Evolutionary conservation across 345 rosid genomes (phyloP), one percentile per base, ranked within the genome.

Genomic region (Microcos paniculata): DNA sequence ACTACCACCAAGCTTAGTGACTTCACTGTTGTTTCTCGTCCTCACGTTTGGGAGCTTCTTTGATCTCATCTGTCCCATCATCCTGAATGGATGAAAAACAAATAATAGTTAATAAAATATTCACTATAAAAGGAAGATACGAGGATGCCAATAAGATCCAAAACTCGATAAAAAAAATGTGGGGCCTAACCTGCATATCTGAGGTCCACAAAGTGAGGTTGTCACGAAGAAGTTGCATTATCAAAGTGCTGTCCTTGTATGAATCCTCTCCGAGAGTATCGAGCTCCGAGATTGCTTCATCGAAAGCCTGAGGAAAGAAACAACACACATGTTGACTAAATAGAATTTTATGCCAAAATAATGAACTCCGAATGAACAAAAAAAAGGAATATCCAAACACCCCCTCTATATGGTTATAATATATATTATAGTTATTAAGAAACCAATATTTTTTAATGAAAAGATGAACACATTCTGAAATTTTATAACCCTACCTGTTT

Each of bases 161-260:
- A 3, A 62, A 24, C 71, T 38, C 18, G 26, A 42, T 15, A 58
- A 64, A 38, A 24, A 62, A 15, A 46, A 10, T 26, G 24, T 21
- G 18, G 62, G 67, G 62, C 66, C 57, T 21, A 45, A 74, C 77
- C 77, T 74, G 77, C 77, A 79, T 78, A 70, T 84, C 92, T 57
- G 94, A 87, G 79, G 87, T 90, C 87, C 84, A 87, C 57, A 87
- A 83, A 33, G 90, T 88, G 78, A 88, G 83, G 75, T 90, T 90
- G 75, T 86, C 88, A 14, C 82, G 82, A 33, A 88, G 85, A 65
- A 90, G 86, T 76, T 88, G 94, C 88, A 84, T 88, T 74, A 84
- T 85, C 79, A 85, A 80, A 65, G 91, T 90, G 80, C 92, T 90
- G 82, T 90, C 94, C 88, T 88, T 87, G 90, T 88, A 88, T 51